Evolutionary conservation across 1,284 basidiomycete species (phyloP).

Genomic region (Malassezia caprae): DNA sequence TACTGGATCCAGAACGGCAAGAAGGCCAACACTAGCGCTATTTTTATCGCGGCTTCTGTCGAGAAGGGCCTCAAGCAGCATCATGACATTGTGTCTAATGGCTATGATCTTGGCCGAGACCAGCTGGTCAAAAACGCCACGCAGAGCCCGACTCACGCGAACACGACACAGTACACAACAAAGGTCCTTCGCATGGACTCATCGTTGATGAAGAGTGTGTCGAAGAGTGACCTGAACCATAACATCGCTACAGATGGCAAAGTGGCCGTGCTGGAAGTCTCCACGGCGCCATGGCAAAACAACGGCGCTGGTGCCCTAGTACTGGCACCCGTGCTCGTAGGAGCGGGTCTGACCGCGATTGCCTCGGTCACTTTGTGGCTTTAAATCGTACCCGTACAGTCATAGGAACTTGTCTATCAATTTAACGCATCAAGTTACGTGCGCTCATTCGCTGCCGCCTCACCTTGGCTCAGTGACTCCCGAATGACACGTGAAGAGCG

Average conservation of each 20-base stretch:
- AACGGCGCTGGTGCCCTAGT: neutral
- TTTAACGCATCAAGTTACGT: neutral
- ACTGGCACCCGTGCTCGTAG: neutral
- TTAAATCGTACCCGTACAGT: neutral
- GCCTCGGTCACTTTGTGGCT: neutral
- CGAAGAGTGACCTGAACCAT: constrained; percentile 37
- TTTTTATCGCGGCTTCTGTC: constrained; percentile 40
- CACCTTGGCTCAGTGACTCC: neutral
- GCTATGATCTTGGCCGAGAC: constrained; percentile 41
- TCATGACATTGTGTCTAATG: constrained; percentile 37
- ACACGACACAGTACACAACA: constrained; percentile 24
- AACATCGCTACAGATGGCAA: constrained; percentile 33
- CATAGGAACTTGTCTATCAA: neutral
- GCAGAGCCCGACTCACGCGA: constrained; percentile 20
- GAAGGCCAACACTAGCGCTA: constrained; percentile 29
- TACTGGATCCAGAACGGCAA: constrained; percentile 41
- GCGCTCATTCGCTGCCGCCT: neutral
- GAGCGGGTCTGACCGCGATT: neutral
- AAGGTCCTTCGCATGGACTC: constrained; percentile 18
- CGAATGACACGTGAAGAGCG: neutral
- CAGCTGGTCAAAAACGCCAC: constrained; percentile 38
- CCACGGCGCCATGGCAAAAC: neutral
- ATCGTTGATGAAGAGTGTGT: constrained; percentile 20
- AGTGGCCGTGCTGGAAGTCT: constrained; percentile 34
- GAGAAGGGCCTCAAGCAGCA: constrained; percentile 24